A percentile compares a stretch with the other conserved stretches of the same genome.
These are phyloP conservation scores for Pistacia vera DNA, from an alignment of 345 rosid species.

Conservation along the genomic window DNA sequence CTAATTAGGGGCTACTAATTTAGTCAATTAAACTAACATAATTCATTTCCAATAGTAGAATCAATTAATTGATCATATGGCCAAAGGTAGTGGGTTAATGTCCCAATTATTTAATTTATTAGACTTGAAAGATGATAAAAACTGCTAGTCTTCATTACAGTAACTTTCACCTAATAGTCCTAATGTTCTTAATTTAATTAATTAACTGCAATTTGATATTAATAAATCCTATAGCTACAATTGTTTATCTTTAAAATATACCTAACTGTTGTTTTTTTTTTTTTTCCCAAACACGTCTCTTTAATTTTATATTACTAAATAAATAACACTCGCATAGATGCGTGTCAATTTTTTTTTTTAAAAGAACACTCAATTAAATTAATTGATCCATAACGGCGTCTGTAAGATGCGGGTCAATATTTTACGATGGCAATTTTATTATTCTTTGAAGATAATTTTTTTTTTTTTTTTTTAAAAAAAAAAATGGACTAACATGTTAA, in stretches of 20 bases:
- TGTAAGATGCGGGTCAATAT: too few relatives aligned
- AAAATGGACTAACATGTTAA: too few relatives aligned
- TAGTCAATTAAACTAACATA: neutral
- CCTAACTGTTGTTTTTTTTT: neutral
- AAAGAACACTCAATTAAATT: too few relatives aligned
- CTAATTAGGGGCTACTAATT: too few relatives aligned
- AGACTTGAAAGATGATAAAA: slow-evolving; percentile 1
- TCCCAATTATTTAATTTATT: neutral
- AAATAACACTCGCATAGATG: neutral
- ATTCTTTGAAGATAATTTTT: too few relatives aligned
- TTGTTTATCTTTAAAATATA: too few relatives aligned
- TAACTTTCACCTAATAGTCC: slow-evolving; percentile 17
- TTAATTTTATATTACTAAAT: neutral
- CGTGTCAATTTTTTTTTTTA: neutral
- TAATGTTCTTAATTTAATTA: neutral
- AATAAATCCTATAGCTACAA: neutral
- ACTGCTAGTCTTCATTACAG: slow-evolving; percentile 4
- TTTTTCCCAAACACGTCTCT: neutral
- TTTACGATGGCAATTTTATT: too few relatives aligned
- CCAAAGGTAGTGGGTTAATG: too few relatives aligned
- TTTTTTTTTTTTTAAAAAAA: too few relatives aligned
- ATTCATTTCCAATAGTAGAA: too few relatives aligned
- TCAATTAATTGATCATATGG: too few relatives aligned
- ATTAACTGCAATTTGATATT: neutral
- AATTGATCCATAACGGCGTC: too few relatives aligned